Base-by-base conservation (phyloP, 805 yeast genomes). In the Starmerella etchellsii region DNA sequence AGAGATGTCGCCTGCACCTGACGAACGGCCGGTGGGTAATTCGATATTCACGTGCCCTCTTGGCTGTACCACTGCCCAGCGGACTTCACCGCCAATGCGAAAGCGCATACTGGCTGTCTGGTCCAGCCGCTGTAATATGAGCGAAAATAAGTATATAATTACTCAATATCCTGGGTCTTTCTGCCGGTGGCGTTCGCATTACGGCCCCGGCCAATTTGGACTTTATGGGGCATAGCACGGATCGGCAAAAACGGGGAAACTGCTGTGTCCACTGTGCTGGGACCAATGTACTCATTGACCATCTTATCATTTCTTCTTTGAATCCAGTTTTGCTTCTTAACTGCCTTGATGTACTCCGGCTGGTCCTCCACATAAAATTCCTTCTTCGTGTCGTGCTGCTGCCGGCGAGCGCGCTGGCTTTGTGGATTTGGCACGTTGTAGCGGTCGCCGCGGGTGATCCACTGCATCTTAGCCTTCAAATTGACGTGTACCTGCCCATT, bases 401-500 rank as follows among this genome's bases (percentile, higher is more conserved):
- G 70, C 49, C 70, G 71, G 56, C 80, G 79, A n/a, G 78, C 72
- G 51, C 75, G 75, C 54, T 78, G 81, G 44, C 93, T 78, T 48
- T 80, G 70, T 14, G 99, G 98, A n/a, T 83, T 78, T 1, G 96
- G 79, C 34, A 88, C 53, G 1, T 88, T 73, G 62, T 73, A 91
- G 41, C 71, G 69, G 51, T 82, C 79, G 41, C 99, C 99, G 53
- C 93, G 71, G 42, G 73, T 81, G 52, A 76, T 77, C 98, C 98
- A 91, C 64, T 83, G 87, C 66, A 91, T 85, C 60, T 87, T 87
- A 41, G 76, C 69, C 65, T 88, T 91, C 55, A 91, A 67, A 60
- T 85, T 94, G 15, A 95, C 94, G 18, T 79, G 78, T 25, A 91
- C 64, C 48, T 74, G 74, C 33, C 98, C 99, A 1, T 91, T 74